Evolutionary conservation across 495 filamentous ascomycete species (phyloP), one percentile per base, ranked within the genome.

Genomic region (Xylaria sp.): DNA sequence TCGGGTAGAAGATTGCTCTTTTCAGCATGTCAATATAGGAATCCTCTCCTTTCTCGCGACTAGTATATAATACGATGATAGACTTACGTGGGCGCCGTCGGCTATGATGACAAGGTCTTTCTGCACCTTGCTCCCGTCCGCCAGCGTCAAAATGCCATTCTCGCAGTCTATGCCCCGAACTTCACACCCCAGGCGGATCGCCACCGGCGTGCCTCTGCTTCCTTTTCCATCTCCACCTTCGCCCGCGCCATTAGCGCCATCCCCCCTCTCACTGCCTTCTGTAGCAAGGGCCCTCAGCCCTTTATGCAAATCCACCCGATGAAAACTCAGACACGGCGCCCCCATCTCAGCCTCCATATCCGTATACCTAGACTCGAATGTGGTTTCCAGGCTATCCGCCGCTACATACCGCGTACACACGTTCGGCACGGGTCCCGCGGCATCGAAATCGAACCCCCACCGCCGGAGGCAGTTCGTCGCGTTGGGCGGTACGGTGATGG

Each of bases 271-370:
- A 2, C 76, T 29, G 19, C 37, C 78, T 37, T 78, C 57, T 12
- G 77, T 71, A 0, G 87, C 87, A 0, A 85, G 72, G 6, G 76
- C 46, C 66, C 83, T 82, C 35, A 90, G 72, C 55, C 83, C 80
- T 4, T 78, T 80, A 75, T 91, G 89, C 52, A 91, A 71, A 72
- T 90, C 88, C 6, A 88, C 84, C 15, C 88, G 80, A 76, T 90
- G 88, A 52, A 86, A 81, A 5, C 74, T 74, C 72, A 73, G 80
- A 43, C 71, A 72, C 4, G 66, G 71, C 24, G 73, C 61, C 0
- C 80, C 77, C 64, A 72, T 73, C 31, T 40, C 53, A 19, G 55
- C 44, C 21, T 58, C 73, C 0, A 84, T 77, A 62, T 85, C 83
- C 43, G 69, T 50, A 26, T 83, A 79, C 11, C 75, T 41, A n/a